phyloP scores from a whole-genome alignment of 2,329 filamentous ascomycete genomes.

The Aureobasidium subglaciale region DNA sequence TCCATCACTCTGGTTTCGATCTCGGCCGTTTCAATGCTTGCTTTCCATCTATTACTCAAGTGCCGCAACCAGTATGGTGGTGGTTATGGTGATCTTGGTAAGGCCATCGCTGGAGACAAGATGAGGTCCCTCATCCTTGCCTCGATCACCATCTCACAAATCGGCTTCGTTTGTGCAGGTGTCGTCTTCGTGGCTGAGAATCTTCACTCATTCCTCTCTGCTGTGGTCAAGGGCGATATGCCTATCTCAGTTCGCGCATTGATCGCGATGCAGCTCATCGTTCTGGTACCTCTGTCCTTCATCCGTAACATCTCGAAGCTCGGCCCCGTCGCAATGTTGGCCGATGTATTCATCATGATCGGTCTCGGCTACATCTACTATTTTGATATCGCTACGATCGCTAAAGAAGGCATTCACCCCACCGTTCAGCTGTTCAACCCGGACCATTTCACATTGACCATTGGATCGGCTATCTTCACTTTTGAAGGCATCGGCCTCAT shows the following conservation, averaged over 20 bases:
- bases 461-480: slow-evolving; percentile 69
- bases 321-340: slow-evolving; percentile 60
- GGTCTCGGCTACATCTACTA: slow-evolving; percentile 68
- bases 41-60: slow-evolving; percentile 64
- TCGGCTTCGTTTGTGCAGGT: slow-evolving; percentile 72
- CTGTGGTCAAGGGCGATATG: slow-evolving; percentile 43
- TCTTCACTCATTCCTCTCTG: slow-evolving; percentile 58
- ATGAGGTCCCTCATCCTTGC: slow-evolving; percentile 60
- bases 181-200: slow-evolving; percentile 75
- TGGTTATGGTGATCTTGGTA: slow-evolving; percentile 68
- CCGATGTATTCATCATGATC: slow-evolving; percentile 65
- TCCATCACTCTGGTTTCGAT: slow-evolving; percentile 60
- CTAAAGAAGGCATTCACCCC: slow-evolving; percentile 49
- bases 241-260: slow-evolving; percentile 51
- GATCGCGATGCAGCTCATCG: slow-evolving; percentile 58
- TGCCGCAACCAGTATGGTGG: slow-evolving; percentile 59
- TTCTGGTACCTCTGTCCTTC: slow-evolving; percentile 59
- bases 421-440: slow-evolving; percentile 66
- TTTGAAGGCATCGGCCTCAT: slow-evolving; percentile 74
- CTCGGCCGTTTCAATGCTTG: slow-evolving; percentile 59
- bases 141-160: slow-evolving; percentile 66
- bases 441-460: slow-evolving; percentile 59
- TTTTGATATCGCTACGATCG: slow-evolving; percentile 56
- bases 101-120: slow-evolving; percentile 55
- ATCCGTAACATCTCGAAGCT: slow-evolving; percentile 72